Base-by-base conservation (phyloP, 2,329 filamentous ascomycete genomes). In the Penicillium rolfsii region DNA sequence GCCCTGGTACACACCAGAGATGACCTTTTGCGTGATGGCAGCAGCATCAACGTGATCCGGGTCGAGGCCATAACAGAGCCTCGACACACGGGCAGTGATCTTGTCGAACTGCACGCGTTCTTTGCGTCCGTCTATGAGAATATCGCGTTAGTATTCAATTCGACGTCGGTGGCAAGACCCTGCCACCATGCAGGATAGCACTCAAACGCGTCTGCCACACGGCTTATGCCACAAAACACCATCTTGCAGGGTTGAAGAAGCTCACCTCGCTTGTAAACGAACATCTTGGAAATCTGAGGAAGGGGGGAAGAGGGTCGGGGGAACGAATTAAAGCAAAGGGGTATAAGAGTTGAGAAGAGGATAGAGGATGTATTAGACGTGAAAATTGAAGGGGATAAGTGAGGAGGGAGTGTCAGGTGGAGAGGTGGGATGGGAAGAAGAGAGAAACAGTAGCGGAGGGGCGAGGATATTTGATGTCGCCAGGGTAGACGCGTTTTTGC, bases 51-150 rank as follows among this genome's bases (percentile, higher is more conserved):
- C 91, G 83, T 99, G 95, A 71, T 91, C 94, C 54, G 91, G 87
- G 76, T 99, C 95, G 61, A 99, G 89, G 69, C 94, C 94, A 80
- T 99, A 99, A 86, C 95, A 99, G 75, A 99, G 85, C 74, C 95
- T 89, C 50, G 95, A 98, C 70, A 99, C 95, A 80, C 95, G 93
- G 73, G 95, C 95, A 74, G 95, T 98, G 87, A 99, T 99, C 84
- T 99, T 99, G 86, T 99, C 95, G 84, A 99, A 99, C 80, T 99
- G 95, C 68, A 99, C 95, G 80, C 95, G 95, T 86, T 99, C 95
- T 84, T 98, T 97, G 85, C 95, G 95, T 82, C 94, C 94, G 86
- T 99, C 95, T 98, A 71, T 41, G 40, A 49, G 61, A 46, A 41
- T 60, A 48, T 52, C 50, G 30, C 35, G 61, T 73, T 61, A 74